Base-by-base conservation (phyloP, 352 stramenopile species). In the Phytopythium aichiense region DNA sequence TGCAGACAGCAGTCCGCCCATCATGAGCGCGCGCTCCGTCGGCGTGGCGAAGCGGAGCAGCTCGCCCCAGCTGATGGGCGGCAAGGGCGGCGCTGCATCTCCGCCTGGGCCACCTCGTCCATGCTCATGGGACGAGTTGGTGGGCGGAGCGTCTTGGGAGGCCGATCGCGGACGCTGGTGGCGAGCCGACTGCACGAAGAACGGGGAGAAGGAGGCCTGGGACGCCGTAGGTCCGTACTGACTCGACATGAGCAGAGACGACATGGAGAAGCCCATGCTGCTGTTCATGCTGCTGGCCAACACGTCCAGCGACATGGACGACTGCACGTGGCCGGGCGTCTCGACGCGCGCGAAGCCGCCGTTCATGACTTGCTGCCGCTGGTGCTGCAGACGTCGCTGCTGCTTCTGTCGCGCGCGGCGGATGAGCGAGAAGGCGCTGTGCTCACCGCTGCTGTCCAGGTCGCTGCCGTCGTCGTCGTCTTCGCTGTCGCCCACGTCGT, bases 221-320 rank as follows among this genome's bases (percentile, higher is more conserved):
- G 37, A 30, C 31, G 23, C 18, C 4, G 8, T 30, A 7, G 33
- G 52, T 2, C 52, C 52, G 33, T 46, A 46, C 52, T 58, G 52
- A n/a, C 52, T 58, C 52, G 52, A 58, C 28, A 31, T 30, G 33
- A 58, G 52, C 52, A 58, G 4, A 0, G 52, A 58, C 52, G 52
- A 58, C 52, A 58, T 50, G 54, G 35, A 48, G 54, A 59, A 50
- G 54, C 38, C 40, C 12, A 8, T 7, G 13, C 23, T 49, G 54
- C 54, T 50, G 35, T 42, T 51, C 54, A 37, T 50, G 38, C 54
- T 48, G 38, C 35, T 59, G 37, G 54, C 54, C 20, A 58, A 37
- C 35, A 48, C 54, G 33, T 50, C 38, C 37, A 59, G 37, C 37
- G 35, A 50, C 38, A 33, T 4, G 31, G 52, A 46, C 52, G 52